Evolutionary conservation across 1,284 basidiomycete species (phyloP).

Genomic region (Chiua sp.): DNA sequence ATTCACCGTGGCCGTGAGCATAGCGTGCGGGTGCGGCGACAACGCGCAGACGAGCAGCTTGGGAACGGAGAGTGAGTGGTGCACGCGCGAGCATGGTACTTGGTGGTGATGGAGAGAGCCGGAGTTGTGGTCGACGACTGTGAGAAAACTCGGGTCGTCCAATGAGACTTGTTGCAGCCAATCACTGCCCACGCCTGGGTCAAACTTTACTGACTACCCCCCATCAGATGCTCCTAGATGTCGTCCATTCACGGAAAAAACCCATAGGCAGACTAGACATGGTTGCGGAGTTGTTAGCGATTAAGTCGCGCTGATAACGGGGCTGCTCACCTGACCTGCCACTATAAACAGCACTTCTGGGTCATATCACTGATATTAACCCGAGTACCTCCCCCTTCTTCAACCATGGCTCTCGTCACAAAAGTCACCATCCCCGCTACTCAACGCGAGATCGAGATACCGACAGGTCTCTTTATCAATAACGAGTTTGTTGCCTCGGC

Average conservation of each 20-base stretch:
- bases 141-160: conserved; percentile 24
- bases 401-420: conserved; percentile 48
- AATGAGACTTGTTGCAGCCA: no score
- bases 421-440: conserved; percentile 45
- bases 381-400: neutral
- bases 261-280: no score
- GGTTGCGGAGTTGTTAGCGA: no score
- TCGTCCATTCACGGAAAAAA: no score
- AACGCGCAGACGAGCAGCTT: conserved; percentile 42
- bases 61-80: conserved; percentile 43
- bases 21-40: conserved; percentile 35
- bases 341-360: conserved; percentile 16
- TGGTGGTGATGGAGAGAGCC: conserved; percentile 20
- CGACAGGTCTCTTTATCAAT: conserved; percentile 91
- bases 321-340: neutral
- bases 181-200: no score
- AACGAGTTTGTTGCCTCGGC: conserved; percentile 81
- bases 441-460: conserved; percentile 62
- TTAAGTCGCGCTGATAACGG: conserved; percentile 14
- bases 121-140: conserved; percentile 12
- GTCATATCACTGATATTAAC: no score
- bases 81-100: conserved; percentile 46
- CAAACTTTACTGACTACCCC: neutral
- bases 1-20: conserved; percentile 57
- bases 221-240: no score